Evolutionary conservation across 78 protist genomes (phyloP), one percentile per base, ranked within the genome.

Genomic region (Dictyostelium capitatum): DNA sequence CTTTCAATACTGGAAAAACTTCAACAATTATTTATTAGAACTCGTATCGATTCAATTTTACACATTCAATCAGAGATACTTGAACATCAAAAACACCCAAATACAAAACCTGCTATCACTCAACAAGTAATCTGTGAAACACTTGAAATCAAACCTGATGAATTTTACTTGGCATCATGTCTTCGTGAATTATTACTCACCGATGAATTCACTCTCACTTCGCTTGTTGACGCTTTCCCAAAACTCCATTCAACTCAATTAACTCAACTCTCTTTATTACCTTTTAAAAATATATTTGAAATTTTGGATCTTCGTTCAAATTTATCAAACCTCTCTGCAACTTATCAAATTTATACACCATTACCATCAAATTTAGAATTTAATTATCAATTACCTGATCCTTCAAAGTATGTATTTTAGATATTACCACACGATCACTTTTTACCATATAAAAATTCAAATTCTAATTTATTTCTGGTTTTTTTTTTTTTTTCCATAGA

Each of bases 101-200:
- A 25, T 0, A 23, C 20, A 41, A 46, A 46, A 32, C 37, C 53
- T 20, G 41, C 92, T 19, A 48, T 77, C 59, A 70, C 70, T 41
- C 70, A 77, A 67, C 84, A 74, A 74, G 77, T 57, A 14, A 87
- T 87, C 20, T 87, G 83, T 30, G 92, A 87, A 14, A 87, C 92
- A 2, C 25, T 87, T 9, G 92, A 87, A 3, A 32, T 87, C 17
- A 87, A 87, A 54, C 25, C 56, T 0, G 83, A 77, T 54, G 92
- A 87, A n/a, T 87, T 77, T 48, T 87, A 54, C 53, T 64, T 87
- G 59, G 92, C 92, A 4, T 48, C 84, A 20, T 64, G 69, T 32
- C n/a, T 87, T 7, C 37, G 30, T 3, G 19, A 17, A 19, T 47
- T 87, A 2, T n/a, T 87, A 23, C 64, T 43, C 12, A 87, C 81